Percentiles rank a stretch among this genome's conserved stretches.
Evolutionary conservation across 140 eudicot species (phyloP).

Genomic region (Erigeron philadelphicus): DNA sequence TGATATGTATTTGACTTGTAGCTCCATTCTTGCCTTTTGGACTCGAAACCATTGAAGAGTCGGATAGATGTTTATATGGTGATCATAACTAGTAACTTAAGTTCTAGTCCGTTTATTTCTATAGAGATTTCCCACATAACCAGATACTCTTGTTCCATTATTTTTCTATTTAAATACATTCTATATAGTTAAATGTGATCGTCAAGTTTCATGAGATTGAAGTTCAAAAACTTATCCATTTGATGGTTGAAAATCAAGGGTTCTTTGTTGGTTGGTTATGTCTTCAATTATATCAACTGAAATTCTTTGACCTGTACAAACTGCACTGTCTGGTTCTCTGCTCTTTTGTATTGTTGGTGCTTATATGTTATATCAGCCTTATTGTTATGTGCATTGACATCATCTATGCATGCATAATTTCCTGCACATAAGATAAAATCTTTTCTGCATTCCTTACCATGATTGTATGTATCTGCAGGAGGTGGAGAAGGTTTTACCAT

Average conservation of each 20-base stretch:
- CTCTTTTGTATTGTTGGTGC: background rate
- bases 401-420: background rate
- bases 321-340: background rate
- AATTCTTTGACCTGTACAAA: background rate
- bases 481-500: constrained; percentile 37
- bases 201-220: background rate
- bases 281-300: background rate
- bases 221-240: background rate
- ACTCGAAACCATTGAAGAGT: background rate
- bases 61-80: background rate
- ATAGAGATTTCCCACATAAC: background rate
- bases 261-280: background rate
- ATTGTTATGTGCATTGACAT: background rate
- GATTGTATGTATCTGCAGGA: constrained; percentile 35
- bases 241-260: background rate
- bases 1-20: background rate
- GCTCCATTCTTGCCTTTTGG: background rate
- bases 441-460: background rate
- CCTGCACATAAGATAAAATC: background rate
- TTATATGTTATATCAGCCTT: background rate
- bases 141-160: background rate
- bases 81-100: background rate
- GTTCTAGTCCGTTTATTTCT: background rate
- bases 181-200: background rate
- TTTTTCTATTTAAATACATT: background rate